Evolutionary conservation across 2,329 filamentous ascomycete genomes (phyloP).

Genomic region (Apiospora koreana): DNA sequence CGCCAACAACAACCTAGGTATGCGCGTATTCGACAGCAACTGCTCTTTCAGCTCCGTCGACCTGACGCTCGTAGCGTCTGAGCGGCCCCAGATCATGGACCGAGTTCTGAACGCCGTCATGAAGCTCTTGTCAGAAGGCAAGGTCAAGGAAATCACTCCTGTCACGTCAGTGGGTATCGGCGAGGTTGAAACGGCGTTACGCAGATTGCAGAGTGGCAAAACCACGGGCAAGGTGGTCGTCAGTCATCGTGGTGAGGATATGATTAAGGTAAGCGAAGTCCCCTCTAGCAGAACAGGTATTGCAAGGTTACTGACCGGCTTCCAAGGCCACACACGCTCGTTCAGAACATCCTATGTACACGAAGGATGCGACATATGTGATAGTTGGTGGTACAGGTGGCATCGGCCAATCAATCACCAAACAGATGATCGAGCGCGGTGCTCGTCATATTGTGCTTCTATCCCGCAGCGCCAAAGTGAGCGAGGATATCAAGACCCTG

Average conservation of each 20-base stretch:
- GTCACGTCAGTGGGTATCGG: constrained; percentile 31
- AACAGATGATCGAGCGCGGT: constrained; percentile 50
- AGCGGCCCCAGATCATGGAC: constrained; percentile 28
- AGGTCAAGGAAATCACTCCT: constrained; percentile 32
- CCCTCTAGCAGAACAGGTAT: background rate
- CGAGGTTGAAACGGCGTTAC: constrained; percentile 13
- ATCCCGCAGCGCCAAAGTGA: constrained; percentile 37
- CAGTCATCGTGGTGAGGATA: constrained; percentile 34
- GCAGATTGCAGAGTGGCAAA: constrained; percentile 27
- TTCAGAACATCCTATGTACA: constrained; percentile 14
- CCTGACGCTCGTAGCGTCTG: constrained; percentile 40
- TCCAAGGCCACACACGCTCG: background rate
- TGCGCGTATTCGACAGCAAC: constrained; percentile 49
- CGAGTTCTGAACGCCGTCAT: constrained; percentile 27
- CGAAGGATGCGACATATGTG: constrained; percentile 45
- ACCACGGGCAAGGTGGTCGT: constrained; percentile 45
- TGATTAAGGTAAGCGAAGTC: constrained; percentile 18
- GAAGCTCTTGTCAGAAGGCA: constrained; percentile 26
- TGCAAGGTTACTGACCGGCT: background rate
- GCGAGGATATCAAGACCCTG: constrained; percentile 40
- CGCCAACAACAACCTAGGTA: constrained; percentile 30
- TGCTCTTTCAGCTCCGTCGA: constrained; percentile 48
- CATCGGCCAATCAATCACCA: constrained; percentile 50
- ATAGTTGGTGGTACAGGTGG: constrained; percentile 54
- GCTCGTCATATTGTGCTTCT: constrained; percentile 50